Evolutionary conservation across 805 yeast species (phyloP), one percentile per base, ranked within the genome.

Genomic region (Lipomyces yamadae): DNA sequence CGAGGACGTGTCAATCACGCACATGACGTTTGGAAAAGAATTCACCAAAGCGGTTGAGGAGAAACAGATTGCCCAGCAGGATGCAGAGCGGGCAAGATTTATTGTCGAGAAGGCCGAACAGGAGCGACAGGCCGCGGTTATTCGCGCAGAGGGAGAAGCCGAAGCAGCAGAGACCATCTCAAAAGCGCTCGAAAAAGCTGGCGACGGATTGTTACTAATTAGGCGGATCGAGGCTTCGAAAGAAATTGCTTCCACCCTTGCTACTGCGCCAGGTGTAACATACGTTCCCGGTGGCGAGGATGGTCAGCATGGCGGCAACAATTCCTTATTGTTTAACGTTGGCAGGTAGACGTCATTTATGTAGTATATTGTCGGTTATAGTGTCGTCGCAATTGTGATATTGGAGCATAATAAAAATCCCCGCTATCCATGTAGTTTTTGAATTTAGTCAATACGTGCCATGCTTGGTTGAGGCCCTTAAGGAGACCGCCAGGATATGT

Each of bases 141-240:
- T 95, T 72, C 87, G 98, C 75, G 99, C 99, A 35, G 99, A 95
- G 80, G 99, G 98, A 81, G 99, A 95, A 81, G 99, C 99, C 60
- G 98, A 95, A 79, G 92, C 97, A 66, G 99, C 99, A 2, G 98
- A 95, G 68, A 88, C 88, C 68, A 95, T 95, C 70, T 92, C 97
- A 45, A 91, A 88, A 79, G 98, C 98, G 3, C 85, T 95, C 72
- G 86, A 88, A 63, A 93, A 92, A 81, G 92, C 96, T 32, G 99
- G 99, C 78, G 98, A 95, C 76, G 98, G 98, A 72, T 83, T 95
- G 73, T 83, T 95, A 76, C 85, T 91, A 82, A 93, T 95, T 74
- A 87, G 99, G 84, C 86, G 98, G 81, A 86, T 95, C 73, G 99
- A 95, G 78, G 98, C 99, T 0, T 90, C 97, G 42, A 92, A 91